Conservation (phyloP, 2,329 filamentous ascomycete genomes). For the Apiospora kogelbergensis region DNA sequence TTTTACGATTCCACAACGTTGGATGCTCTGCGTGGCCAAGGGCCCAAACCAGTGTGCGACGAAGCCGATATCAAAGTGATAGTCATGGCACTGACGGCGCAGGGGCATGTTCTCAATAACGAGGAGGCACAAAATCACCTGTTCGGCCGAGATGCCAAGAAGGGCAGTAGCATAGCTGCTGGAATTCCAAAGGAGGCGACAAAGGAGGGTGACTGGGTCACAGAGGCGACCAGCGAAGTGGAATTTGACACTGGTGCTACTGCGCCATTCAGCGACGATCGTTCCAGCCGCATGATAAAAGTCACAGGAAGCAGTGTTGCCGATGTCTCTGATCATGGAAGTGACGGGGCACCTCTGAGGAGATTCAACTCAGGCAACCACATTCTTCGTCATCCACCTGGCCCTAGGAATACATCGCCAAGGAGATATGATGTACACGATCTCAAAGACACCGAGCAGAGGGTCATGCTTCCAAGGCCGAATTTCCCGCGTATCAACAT, state of each 20-base stretch:
- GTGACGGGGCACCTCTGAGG: background rate
- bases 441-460: slow-evolving; percentile 19
- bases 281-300: slow-evolving; percentile 17
- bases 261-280: background rate
- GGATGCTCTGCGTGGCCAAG: background rate
- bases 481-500: slow-evolving; percentile 11
- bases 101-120: background rate
- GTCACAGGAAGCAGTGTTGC: slow-evolving; percentile 44
- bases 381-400: slow-evolving; percentile 21
- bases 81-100: background rate
- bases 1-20: slow-evolving; percentile 14
- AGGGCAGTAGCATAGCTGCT: background rate
- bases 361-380: slow-evolving; percentile 16
- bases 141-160: slow-evolving; percentile 5
- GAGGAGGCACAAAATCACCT: background rate
- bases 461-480: slow-evolving; percentile 3
- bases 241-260: slow-evolving; percentile 21
- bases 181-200: slow-evolving; percentile 15
- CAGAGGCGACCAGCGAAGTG: slow-evolving; percentile 33
- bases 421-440: background rate
- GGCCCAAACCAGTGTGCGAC: background rate
- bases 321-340: slow-evolving; percentile 40
- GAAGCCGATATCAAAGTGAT: background rate
- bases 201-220: slow-evolving; percentile 39
- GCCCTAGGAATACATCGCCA: background rate